phyloP scores from a whole-genome alignment of 768 basidiomycete genomes.

The Lactarius trivialis region DNA sequence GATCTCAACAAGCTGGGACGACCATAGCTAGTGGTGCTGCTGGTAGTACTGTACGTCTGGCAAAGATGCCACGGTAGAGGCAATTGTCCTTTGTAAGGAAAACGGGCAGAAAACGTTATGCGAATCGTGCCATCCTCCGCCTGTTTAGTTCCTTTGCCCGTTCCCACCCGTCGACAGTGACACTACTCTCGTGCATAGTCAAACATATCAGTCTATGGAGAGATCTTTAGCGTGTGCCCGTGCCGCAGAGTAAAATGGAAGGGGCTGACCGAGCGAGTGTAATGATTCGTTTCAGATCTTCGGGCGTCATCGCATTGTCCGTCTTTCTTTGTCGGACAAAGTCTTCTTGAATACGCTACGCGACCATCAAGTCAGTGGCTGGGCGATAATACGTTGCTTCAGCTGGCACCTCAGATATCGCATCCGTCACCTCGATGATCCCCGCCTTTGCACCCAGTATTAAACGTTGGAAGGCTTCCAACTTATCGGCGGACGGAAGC shows the following conservation, averaged over 20 bases:
- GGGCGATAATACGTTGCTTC: neutral
- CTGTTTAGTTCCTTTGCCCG: slow-evolving; percentile 54
- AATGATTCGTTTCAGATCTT: slow-evolving; percentile 65
- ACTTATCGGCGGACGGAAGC: slow-evolving; percentile 40
- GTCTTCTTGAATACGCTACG: slow-evolving; percentile 68
- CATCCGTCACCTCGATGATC: slow-evolving; percentile 45
- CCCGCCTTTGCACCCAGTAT: slow-evolving; percentile 57
- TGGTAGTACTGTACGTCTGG: neutral
- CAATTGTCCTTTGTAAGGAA: neutral
- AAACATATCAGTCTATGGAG: slow-evolving; percentile 51
- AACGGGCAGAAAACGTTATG: slow-evolving; percentile 1
- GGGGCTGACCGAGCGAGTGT: slow-evolving; percentile 55
- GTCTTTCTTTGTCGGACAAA: slow-evolving; percentile 48
- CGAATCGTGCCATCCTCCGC: slow-evolving; percentile 32
- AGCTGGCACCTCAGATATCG: slow-evolving; percentile 49
- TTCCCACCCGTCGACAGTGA: slow-evolving; percentile 59
- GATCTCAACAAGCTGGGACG: slow-evolving; percentile 41
- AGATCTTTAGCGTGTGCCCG: slow-evolving; percentile 10
- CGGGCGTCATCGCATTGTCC: slow-evolving; percentile 38
- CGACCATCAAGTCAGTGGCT: neutral
- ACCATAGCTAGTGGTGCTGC: slow-evolving; percentile 22
- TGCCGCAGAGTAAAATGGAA: neutral
- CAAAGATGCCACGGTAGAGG: neutral
- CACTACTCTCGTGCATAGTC: slow-evolving; percentile 48
- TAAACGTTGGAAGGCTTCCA: slow-evolving; percentile 52